Conservation (phyloP, 208 protist genomes). For the Balamuthia mandrillaris region DNA sequence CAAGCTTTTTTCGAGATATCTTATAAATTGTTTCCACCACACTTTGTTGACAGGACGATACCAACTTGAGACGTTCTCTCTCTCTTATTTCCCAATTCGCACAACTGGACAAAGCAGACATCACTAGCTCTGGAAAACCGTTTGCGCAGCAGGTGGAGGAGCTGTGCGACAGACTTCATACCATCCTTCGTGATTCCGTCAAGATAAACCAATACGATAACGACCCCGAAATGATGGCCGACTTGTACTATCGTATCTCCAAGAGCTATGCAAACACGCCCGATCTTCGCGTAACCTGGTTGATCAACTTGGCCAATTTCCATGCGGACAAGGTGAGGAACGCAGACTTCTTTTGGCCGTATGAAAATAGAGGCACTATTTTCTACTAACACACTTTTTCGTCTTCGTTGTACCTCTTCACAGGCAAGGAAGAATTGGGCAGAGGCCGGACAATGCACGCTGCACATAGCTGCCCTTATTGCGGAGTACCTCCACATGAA, state of each 20-base stretch:
- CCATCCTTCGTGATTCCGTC: conserved; percentile 45
- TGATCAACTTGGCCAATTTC: neutral
- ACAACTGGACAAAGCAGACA: neutral
- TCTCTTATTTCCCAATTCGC: no score
- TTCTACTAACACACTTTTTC: no score
- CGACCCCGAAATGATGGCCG: conserved; percentile 64
- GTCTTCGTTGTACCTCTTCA: no score
- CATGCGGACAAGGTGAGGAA: neutral
- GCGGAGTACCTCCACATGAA: conserved; percentile 46
- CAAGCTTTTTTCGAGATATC: neutral
- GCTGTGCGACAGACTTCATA: neutral
- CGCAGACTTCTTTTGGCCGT: neutral
- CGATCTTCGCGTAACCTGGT: conserved; percentile 55
- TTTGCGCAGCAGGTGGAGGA: neutral
- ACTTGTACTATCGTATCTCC: conserved; percentile 65
- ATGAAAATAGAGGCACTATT: no score
- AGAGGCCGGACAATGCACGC: conserved; percentile 53
- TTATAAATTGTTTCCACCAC: conserved; percentile 16
- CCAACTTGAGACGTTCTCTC: no score
- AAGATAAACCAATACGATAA: conserved; percentile 30
- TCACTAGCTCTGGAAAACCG: neutral
- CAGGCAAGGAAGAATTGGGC: conserved; percentile 55
- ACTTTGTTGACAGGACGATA: no score
- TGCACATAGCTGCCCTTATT: conserved; percentile 60
- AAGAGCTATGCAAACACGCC: conserved; percentile 62